Conservation (phyloP, 257 asterid genomes). For the Solanum gracilifrons region DNA sequence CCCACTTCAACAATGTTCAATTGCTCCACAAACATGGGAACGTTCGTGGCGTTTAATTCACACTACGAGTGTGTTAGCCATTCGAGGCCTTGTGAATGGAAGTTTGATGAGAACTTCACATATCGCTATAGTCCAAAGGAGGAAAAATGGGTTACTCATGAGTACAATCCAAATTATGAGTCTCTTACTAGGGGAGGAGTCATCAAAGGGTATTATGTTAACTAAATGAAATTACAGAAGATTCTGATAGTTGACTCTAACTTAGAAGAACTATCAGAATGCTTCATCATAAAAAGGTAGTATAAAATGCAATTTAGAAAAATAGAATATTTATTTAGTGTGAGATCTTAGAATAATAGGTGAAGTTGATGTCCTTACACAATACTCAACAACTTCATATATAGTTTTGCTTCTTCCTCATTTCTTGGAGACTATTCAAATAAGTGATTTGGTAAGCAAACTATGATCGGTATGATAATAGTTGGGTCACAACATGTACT, state of each 20-base stretch:
- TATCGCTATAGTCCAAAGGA: slow-evolving; percentile 20
- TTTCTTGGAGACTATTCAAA: background rate
- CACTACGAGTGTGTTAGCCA: slow-evolving; percentile 19
- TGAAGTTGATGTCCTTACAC: background rate
- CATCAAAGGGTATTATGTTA: slow-evolving; percentile 46
- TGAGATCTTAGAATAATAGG: background rate
- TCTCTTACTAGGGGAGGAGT: slow-evolving; percentile 73
- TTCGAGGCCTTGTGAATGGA: slow-evolving; percentile 37
- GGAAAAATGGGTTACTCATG: slow-evolving; percentile 9
- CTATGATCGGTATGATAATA: background rate
- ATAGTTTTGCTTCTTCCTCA: background rate
- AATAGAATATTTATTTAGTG: background rate
- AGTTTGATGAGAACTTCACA: slow-evolving; percentile 35
- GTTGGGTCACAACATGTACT: background rate
- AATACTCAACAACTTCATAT: background rate
- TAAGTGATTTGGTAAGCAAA: background rate
- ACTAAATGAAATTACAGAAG: background rate
- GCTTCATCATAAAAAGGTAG: too few relatives aligned
- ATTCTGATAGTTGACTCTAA: too few relatives aligned
- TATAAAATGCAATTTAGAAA: background rate
- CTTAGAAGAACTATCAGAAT: too few relatives aligned
- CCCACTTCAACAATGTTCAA: slow-evolving; percentile 44
- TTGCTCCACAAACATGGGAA: slow-evolving; percentile 81
- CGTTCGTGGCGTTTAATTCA: slow-evolving; percentile 36
- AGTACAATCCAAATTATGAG: slow-evolving; percentile 61